Evolutionary conservation across 495 filamentous ascomycete species (phyloP).

Genomic region (Podospora fimiseda): DNA sequence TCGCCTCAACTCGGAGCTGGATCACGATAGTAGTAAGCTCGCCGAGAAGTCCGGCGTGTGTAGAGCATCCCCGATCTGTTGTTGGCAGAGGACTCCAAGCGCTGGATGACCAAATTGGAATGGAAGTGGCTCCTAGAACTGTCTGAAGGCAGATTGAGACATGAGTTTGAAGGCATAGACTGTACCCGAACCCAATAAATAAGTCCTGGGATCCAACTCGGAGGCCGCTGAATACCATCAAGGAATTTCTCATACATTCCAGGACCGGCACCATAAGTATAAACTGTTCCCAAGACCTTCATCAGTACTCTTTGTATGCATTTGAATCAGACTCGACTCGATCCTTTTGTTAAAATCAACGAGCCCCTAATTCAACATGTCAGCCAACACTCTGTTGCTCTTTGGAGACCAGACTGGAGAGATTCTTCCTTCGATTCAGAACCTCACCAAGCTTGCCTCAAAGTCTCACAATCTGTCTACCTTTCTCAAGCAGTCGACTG

Average conservation of each 20-base stretch:
- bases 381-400: constrained; percentile 9
- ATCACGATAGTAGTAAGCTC: neutral
- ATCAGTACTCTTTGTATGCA: neutral
- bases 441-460: constrained; percentile 2
- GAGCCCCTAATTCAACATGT: constrained; percentile 6
- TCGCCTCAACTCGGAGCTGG: neutral
- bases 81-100: neutral
- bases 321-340: no score
- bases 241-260: no score
- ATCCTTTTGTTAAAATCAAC: neutral
- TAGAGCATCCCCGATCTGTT: neutral
- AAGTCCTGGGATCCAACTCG: no score
- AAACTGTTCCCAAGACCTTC: no score
- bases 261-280: no score
- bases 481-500: constrained; percentile 8
- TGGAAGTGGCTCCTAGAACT: no score
- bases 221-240: no score
- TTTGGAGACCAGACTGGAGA: constrained; percentile 18
- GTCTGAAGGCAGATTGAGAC: no score
- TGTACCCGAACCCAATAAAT: no score
- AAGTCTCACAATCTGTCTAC: neutral
- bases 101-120: no score
- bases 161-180: no score
- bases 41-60: neutral
- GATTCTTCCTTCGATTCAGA: constrained; percentile 9